Percentiles rank a stretch among this genome's conserved stretches.
Conservation (phyloP, 495 filamentous ascomycete genomes). For the Penicillium subrubescens region DNA sequence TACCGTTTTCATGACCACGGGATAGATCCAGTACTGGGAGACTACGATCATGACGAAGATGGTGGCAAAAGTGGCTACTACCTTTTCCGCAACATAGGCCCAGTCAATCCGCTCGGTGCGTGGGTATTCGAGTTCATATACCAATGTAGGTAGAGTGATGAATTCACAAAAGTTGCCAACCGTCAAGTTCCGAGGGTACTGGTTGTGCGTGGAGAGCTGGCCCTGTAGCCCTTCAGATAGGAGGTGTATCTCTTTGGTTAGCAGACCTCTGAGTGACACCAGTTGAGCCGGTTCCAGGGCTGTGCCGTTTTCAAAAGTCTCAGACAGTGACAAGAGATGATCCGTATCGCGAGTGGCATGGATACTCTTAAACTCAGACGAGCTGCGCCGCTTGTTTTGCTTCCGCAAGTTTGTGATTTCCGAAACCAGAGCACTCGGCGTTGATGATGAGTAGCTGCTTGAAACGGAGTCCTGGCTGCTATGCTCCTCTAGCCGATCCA, state of each 20-base stretch:
- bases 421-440: neutral
- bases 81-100: conserved; percentile 72
- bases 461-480: neutral
- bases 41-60: conserved; percentile 49
- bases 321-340: conserved; percentile 56
- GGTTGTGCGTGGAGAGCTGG: conserved; percentile 44
- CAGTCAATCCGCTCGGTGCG: conserved; percentile 68
- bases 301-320: conserved; percentile 55
- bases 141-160: conserved; percentile 69
- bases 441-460: neutral
- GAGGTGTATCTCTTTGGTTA: conserved; percentile 64
- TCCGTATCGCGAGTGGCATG: conserved; percentile 18
- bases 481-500: conserved; percentile 42
- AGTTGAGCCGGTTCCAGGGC: conserved; percentile 62
- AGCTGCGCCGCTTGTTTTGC: conserved; percentile 1
- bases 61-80: conserved; percentile 65
- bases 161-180: conserved; percentile 68
- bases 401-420: conserved; percentile 11
- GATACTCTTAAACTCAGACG: conserved; percentile 9
- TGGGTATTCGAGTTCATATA: conserved; percentile 78
- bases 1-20: conserved; percentile 65
- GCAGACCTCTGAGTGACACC: conserved; percentile 55
- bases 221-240: conserved; percentile 64
- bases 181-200: conserved; percentile 70
- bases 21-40: conserved; percentile 58